Evolutionary conservation across 2,329 filamentous ascomycete genomes (phyloP).

Genomic region (Sporothrix sp.): DNA sequence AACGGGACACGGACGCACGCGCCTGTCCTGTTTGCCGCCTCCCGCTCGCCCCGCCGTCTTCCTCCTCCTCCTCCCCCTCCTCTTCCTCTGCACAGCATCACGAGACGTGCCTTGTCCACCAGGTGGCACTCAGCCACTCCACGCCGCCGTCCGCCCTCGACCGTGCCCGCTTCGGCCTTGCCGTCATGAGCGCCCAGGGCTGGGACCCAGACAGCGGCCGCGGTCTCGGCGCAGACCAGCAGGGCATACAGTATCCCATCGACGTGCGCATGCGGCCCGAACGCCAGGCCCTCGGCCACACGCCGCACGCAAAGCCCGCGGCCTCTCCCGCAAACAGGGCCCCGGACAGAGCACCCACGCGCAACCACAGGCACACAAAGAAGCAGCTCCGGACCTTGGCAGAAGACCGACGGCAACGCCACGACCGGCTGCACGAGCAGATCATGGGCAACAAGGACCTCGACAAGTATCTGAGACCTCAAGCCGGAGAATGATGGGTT

Average conservation of each 20-base stretch:
- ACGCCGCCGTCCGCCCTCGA: slow-evolving; percentile 65
- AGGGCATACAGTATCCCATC: slow-evolving; percentile 68
- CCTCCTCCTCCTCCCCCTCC: not conserved
- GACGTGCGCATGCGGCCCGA: slow-evolving; percentile 64
- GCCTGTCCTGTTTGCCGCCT: no score
- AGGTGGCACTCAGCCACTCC: slow-evolving; percentile 58
- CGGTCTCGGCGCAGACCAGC: slow-evolving; percentile 61
- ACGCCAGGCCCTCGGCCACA: slow-evolving; percentile 59
- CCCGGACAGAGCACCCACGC: slow-evolving; percentile 29
- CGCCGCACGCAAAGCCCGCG: no score
- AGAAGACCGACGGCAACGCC: slow-evolving; percentile 50
- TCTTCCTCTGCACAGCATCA: slow-evolving; percentile 28
- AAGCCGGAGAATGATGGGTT: not conserved
- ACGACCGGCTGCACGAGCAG: slow-evolving; percentile 55
- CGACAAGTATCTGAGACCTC: slow-evolving; percentile 56
- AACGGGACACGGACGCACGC: no score
- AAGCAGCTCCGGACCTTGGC: slow-evolving; percentile 39
- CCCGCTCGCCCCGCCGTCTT: slow-evolving; percentile 10
- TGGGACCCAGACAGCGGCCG: slow-evolving; percentile 65
- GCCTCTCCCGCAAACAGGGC: no score
- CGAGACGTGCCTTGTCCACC: slow-evolving; percentile 58
- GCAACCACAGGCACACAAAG: slow-evolving; percentile 30
- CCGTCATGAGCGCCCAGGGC: slow-evolving; percentile 55
- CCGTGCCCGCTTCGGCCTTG: slow-evolving; percentile 58
- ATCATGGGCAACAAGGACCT: slow-evolving; percentile 70